Evolutionary conservation across 306 rosid species (phyloP).

Genomic region (Comarum palustre): DNA sequence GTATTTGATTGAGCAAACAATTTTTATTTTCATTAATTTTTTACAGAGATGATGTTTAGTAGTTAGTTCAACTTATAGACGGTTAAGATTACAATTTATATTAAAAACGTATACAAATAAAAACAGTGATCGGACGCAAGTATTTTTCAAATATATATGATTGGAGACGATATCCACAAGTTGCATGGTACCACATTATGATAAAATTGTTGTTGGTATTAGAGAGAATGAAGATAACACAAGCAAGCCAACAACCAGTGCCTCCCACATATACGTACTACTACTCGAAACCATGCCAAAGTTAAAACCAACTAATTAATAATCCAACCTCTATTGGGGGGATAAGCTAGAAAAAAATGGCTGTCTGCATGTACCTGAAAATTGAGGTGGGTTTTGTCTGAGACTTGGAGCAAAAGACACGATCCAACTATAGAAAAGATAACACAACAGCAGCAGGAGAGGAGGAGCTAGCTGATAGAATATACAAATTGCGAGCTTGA

Average conservation of each 20-base stretch:
- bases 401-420: conserved; percentile 48
- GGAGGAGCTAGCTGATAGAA: neutral
- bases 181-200: conserved; percentile 18
- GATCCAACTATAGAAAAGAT: conserved; percentile 27
- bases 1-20: too few species aligned
- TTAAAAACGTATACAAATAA: too few species aligned
- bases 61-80: too few species aligned
- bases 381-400: conserved; percentile 79
- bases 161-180: conserved; percentile 10
- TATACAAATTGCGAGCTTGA: neutral
- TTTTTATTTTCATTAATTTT: too few species aligned
- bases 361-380: conserved; percentile 89
- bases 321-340: conserved; percentile 43
- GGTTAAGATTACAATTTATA: too few species aligned
- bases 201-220: conserved; percentile 31
- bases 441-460: conserved; percentile 5
- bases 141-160: conserved; percentile 30
- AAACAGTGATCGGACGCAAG: too few species aligned
- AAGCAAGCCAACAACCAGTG: conserved; percentile 31
- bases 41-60: too few species aligned
- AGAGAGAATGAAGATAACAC: conserved; percentile 28
- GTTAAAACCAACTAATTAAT: conserved; percentile 15
- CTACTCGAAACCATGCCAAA: conserved; percentile 16
- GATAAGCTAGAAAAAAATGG: conserved; percentile 14
- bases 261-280: conserved; percentile 38